Base-by-base conservation (phyloP, 345 rosid genomes). In the Salix arbutifolia region DNA sequence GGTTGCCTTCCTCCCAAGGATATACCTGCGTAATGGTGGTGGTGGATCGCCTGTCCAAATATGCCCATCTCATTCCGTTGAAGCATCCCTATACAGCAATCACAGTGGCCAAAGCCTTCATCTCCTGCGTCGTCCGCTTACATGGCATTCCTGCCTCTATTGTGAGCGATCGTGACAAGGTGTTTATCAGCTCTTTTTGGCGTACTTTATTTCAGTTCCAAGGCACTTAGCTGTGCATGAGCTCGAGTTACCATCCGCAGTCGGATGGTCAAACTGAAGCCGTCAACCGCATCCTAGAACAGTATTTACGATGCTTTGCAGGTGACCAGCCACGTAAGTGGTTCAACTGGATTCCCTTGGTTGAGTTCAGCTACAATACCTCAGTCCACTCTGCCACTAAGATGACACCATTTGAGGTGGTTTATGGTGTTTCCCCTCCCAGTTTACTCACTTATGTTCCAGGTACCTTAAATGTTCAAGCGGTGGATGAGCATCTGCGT, bases 51-150 rank as follows among this genome's bases (percentile, higher is more conserved):
- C n/a, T 78, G 4, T 5, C 44, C 0, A 65, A 77, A 1, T 64
- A 44, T 11, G 14, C 46, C 0, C 44, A 50, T 6, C 65, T 52
- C 8, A 6, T 77, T 4, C 2, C 67, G 0, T n/a, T 72, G 0
- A 25, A 31, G 1, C 76, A 71, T 12, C 76, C 42, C 0, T 71
- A 12, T 18, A 48, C 33, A 4, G 28, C 72, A 0, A 13, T 8
- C 1, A 0, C 0, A 0, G 4, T 65, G 1, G 76, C 44, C 5
- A 1, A 50, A 3, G 1, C 50, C 0, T 62, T 72, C 3, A 1
- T 72, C 0, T 26, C 38, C 0, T 19, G 37, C 0, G 6, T 50
- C 0, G 3, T 72, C 2, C 3, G 26, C 1, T 17, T 44, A 0
- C 10, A 50, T 72, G 67, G 71, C 0, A 4, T 52, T 2, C 67